Percentiles rank a stretch among this genome's conserved stretches.
These are phyloP conservation scores for Cyberlindnera galapagoensis DNA, from an alignment of 805 yeast species.

Conservation along the genomic window DNA sequence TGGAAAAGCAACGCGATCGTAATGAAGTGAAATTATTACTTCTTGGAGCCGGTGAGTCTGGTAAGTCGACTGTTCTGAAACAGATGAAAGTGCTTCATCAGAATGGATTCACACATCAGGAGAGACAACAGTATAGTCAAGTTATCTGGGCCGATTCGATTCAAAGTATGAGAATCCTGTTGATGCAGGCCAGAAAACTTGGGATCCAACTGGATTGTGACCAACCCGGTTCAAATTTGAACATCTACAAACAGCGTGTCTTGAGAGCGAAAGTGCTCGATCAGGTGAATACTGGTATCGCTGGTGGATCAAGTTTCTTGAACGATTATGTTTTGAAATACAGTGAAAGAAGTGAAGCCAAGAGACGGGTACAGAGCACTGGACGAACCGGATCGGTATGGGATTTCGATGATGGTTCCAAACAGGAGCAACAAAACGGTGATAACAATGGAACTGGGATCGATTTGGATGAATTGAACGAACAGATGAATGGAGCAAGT, in stretches of 20 bases:
- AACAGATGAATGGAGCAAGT: conserved; percentile 14
- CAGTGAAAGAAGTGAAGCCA: conserved; percentile 45
- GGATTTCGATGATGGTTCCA: conserved; percentile 9
- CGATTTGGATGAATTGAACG: conserved; percentile 16
- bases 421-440: not conserved
- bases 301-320: conserved; percentile 59
- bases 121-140: conserved; percentile 72
- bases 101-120: conserved; percentile 75
- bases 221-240: conserved; percentile 39
- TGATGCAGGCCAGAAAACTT: conserved; percentile 66
- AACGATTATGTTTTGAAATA: conserved; percentile 60
- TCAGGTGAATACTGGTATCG: conserved; percentile 56
- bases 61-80: conserved; percentile 87
- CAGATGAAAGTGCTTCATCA: conserved; percentile 83
- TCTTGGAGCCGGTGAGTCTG: conserved; percentile 94
- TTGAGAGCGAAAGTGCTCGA: conserved; percentile 53
- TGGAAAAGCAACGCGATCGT: conserved; percentile 45
- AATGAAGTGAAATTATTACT: conserved; percentile 65
- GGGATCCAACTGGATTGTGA: conserved; percentile 66
- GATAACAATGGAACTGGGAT: no score
- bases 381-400: conserved; percentile 37
- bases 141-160: conserved; percentile 92
- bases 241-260: conserved; percentile 40
- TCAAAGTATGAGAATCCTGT: conserved; percentile 71
- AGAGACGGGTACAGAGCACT: conserved; percentile 47